Percentiles rank a stretch among this genome's conserved stretches.
Conservation (phyloP, 306 rosid genomes). For the Begonia masoniana region DNA sequence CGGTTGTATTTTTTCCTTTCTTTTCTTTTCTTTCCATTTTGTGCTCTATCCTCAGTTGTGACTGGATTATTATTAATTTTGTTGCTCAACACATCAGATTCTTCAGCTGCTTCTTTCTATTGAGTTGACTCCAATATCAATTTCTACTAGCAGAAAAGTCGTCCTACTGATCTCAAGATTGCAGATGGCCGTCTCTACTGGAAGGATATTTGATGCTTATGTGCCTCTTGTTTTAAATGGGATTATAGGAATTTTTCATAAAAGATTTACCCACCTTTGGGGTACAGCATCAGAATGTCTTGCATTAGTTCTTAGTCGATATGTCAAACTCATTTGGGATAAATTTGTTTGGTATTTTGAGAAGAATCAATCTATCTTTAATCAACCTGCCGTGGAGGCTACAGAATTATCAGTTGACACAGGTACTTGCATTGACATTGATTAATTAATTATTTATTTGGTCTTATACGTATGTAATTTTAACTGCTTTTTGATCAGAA, state of each 20-base stretch:
- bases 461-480: background rate
- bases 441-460: background rate
- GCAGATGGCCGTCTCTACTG: conserved; percentile 60
- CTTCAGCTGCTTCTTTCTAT: conserved; percentile 53
- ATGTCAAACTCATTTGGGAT: conserved; percentile 47
- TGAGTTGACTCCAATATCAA: conserved; percentile 66
- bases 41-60: background rate
- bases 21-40: conserved; percentile 2
- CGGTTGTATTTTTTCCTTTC: background rate
- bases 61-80: conserved; percentile 13
- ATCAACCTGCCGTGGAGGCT: conserved; percentile 20
- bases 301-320: conserved; percentile 44
- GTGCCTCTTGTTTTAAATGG: conserved; percentile 55
- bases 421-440: conserved; percentile 26
- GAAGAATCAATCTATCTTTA: conserved; percentile 24
- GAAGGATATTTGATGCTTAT: conserved; percentile 45
- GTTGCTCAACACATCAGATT: conserved; percentile 41
- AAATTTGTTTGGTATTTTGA: conserved; percentile 32
- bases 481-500: too few relatives aligned
- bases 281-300: conserved; percentile 67
- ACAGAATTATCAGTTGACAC: conserved; percentile 19
- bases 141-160: conserved; percentile 56
- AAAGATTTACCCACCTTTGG: conserved; percentile 70
- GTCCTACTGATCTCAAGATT: conserved; percentile 58
- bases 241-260: conserved; percentile 61